These are phyloP conservation scores for Chloropicon primus DNA, from an alignment of 139 green algal genomes.

Conservation along the genomic window DNA sequence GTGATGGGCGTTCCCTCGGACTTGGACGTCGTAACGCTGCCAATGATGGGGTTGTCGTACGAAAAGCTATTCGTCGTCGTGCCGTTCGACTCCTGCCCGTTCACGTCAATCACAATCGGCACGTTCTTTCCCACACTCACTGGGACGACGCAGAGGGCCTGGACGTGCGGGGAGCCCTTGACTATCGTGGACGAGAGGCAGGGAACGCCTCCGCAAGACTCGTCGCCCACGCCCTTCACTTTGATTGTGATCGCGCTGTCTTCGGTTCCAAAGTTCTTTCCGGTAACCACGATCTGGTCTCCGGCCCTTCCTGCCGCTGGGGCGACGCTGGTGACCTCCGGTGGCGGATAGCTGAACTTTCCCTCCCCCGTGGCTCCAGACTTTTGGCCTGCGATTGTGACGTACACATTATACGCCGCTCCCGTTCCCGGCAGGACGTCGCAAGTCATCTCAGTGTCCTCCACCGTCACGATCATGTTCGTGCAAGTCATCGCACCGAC, in stretches of 20 bases:
- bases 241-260: neutral
- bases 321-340: neutral
- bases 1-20: neutral
- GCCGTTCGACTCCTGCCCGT: neutral
- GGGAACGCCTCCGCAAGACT: neutral
- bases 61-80: neutral
- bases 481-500: neutral
- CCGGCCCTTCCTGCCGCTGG: neutral
- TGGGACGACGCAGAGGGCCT: neutral
- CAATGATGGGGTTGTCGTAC: neutral
- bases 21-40: neutral
- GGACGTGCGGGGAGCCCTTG: neutral
- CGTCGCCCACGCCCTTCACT: neutral
- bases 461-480: conserved; percentile 8
- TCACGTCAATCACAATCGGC: neutral
- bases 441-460: conserved; percentile 3
- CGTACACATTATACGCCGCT: neutral
- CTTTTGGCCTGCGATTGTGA: neutral
- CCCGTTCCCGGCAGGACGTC: neutral
- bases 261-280: neutral
- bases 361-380: neutral
- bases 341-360: conserved; percentile 2
- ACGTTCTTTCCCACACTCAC: neutral
- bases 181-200: neutral
- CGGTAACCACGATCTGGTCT: neutral